Conservation (phyloP, 192 early-diverging fungal genomes). For the Umbelopsis isabellina region DNA sequence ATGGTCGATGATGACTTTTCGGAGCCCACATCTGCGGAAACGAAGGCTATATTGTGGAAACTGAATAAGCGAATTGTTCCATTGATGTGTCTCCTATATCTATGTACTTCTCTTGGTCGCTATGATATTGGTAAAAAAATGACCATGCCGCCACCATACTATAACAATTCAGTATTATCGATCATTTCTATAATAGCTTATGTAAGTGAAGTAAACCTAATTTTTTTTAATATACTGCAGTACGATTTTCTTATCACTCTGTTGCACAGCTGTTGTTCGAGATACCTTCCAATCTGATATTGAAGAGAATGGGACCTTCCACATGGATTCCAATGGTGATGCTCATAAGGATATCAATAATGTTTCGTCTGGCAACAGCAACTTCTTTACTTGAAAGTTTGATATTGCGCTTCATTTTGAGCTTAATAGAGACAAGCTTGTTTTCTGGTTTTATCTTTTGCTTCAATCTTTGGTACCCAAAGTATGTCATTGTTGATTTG, state of each 20-base stretch:
- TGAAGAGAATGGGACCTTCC: constrained; percentile 59
- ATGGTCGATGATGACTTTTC: not conserved
- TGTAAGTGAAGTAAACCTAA: constrained; percentile 21
- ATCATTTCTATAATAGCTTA: constrained; percentile 58
- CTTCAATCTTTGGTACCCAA: constrained; percentile 52
- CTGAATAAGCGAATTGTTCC: constrained; percentile 68
- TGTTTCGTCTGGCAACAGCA: constrained; percentile 55
- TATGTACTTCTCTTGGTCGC: constrained; percentile 71
- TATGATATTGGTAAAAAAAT: constrained; percentile 60
- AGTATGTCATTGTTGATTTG: not conserved
- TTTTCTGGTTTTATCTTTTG: constrained; percentile 61
- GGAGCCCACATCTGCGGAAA: constrained; percentile 27
- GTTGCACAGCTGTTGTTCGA: constrained; percentile 65
- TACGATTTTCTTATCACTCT: not conserved
- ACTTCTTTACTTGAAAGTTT: constrained; percentile 43
- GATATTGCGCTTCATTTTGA: constrained; percentile 59
- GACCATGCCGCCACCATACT: not conserved
- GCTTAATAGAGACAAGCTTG: constrained; percentile 57
- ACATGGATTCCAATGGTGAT: constrained; percentile 63
- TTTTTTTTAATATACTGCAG: not conserved
- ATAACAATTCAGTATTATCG: not conserved
- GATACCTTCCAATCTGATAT: constrained; percentile 70
- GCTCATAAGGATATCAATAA: constrained; percentile 55
- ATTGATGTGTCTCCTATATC: constrained; percentile 62
- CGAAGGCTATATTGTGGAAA: constrained; percentile 54